A percentile compares a stretch with the other conserved stretches of the same genome.
phyloP scores from a whole-genome alignment of 768 basidiomycete species.

The Lactifluus pinguis region DNA sequence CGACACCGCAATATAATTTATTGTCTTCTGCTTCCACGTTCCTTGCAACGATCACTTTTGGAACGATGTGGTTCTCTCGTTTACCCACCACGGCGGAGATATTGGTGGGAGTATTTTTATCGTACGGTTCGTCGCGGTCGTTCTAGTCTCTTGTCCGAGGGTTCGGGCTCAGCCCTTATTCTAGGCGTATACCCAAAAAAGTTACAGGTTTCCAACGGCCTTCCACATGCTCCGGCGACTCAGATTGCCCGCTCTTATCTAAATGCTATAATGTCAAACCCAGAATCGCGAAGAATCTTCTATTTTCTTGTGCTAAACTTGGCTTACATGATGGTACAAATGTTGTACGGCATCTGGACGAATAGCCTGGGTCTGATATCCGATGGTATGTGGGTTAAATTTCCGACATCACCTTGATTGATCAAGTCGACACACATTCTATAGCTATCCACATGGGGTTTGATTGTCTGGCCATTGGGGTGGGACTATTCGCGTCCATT shows the following conservation, averaged over 20 bases:
- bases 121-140: slow-evolving; percentile 43
- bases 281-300: slow-evolving; percentile 91
- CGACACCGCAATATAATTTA: slow-evolving; percentile 47
- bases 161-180: background rate
- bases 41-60: slow-evolving; percentile 43
- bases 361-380: slow-evolving; percentile 95
- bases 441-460: slow-evolving; percentile 99
- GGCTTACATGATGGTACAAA: slow-evolving; percentile 94
- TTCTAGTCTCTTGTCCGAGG: background rate
- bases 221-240: slow-evolving; percentile 23
- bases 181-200: slow-evolving; percentile 15
- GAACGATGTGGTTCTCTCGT: slow-evolving; percentile 56
- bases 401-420: background rate
- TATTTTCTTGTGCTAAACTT: slow-evolving; percentile 94
- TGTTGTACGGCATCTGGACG: slow-evolving; percentile 96
- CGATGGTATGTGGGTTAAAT: slow-evolving; percentile 52
- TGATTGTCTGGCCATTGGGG: slow-evolving; percentile 94
- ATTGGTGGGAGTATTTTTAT: slow-evolving; percentile 47
- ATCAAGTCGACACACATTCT: background rate
- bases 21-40: slow-evolving; percentile 49
- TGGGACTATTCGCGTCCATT: slow-evolving; percentile 91
- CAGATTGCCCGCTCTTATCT: slow-evolving; percentile 53
- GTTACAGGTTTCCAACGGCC: slow-evolving; percentile 11
- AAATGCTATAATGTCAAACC: slow-evolving; percentile 84
- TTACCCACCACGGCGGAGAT: slow-evolving; percentile 51